Evolutionary conservation across 1,284 basidiomycete genomes (phyloP).

Genomic region (Phellopilus nigrolimitatus): DNA sequence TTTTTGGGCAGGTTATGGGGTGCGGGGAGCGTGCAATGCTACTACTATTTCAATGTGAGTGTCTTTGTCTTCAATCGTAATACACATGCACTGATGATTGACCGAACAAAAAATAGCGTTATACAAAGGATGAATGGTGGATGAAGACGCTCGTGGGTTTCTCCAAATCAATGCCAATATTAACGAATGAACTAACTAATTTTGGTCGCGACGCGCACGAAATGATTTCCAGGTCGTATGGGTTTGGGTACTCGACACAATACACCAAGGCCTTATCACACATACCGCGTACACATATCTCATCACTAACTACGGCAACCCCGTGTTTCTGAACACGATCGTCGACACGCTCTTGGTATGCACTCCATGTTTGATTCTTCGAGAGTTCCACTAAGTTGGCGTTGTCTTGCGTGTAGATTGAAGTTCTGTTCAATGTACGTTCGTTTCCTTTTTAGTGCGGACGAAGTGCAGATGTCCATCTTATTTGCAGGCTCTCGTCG

Average conservation of each 20-base stretch:
- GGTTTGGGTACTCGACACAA: conserved; percentile 18
- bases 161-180: no score
- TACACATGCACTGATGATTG: background rate
- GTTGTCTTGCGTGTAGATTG: background rate
- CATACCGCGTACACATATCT: conserved; percentile 21
- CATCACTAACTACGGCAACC: conserved; percentile 17
- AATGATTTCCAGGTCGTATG: conserved; percentile 9
- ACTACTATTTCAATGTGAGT: conserved; percentile 19
- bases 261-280: conserved; percentile 19
- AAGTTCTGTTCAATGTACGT: conserved; percentile 12
- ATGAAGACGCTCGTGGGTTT: conserved; percentile 14
- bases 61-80: background rate
- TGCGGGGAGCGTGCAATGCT: conserved; percentile 8
- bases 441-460: background rate
- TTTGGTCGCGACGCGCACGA: no score
- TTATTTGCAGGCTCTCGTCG: conserved; percentile 4
- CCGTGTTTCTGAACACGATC: conserved; percentile 8
- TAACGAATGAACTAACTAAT: background rate
- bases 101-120: conserved; percentile 7
- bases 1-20: conserved; percentile 12
- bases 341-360: conserved; percentile 16
- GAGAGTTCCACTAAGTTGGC: background rate
- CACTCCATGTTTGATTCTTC: background rate
- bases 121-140: conserved; percentile 12
- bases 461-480: background rate